These are phyloP conservation scores for Debaryomyces psychrophilus DNA, from an alignment of 1,139 yeast species.

Conservation along the genomic window DNA sequence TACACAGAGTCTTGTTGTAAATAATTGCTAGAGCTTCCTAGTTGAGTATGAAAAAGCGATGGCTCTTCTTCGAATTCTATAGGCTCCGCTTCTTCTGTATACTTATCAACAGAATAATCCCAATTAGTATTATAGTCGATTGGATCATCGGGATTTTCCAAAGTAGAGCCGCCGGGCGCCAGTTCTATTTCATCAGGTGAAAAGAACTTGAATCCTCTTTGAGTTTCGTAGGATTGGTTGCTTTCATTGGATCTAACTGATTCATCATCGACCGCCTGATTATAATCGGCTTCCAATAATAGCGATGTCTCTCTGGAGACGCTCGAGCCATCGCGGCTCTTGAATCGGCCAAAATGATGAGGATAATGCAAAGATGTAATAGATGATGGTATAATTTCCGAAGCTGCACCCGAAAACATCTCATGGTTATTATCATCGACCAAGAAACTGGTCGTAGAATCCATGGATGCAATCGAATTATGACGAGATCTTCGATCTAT, in stretches of 20 bases:
- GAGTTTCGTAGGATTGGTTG: constrained; percentile 35
- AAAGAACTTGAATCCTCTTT: constrained; percentile 70
- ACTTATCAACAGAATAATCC: constrained; percentile 57
- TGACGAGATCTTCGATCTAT: constrained; percentile 37
- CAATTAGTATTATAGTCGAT: constrained; percentile 72
- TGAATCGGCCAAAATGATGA: constrained; percentile 46
- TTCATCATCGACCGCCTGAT: constrained; percentile 22
- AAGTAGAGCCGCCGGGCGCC: constrained; percentile 87
- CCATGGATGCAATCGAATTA: constrained; percentile 46
- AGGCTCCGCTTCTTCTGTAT: constrained; percentile 30
- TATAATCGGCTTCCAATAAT: constrained; percentile 31
- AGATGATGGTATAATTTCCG: constrained; percentile 88
- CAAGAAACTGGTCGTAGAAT: constrained; percentile 32
- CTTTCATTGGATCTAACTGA: constrained; percentile 36
- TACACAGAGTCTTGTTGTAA: constrained; percentile 5
- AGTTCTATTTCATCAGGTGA: constrained; percentile 78
- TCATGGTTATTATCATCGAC: constrained; percentile 61
- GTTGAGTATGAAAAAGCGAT: constrained; percentile 4
- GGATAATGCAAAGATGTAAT: constrained; percentile 85
- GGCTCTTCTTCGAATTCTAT: constrained; percentile 13
- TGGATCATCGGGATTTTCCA: constrained; percentile 58
- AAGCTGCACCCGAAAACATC: constrained; percentile 87
- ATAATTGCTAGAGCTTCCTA: constrained; percentile 1
- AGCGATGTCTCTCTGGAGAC: constrained; percentile 44
- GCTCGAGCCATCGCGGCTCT: constrained; percentile 30